These are phyloP conservation scores for Leptographium flavum DNA, from an alignment of 2,329 filamentous ascomycete species.

Conservation along the genomic window DNA sequence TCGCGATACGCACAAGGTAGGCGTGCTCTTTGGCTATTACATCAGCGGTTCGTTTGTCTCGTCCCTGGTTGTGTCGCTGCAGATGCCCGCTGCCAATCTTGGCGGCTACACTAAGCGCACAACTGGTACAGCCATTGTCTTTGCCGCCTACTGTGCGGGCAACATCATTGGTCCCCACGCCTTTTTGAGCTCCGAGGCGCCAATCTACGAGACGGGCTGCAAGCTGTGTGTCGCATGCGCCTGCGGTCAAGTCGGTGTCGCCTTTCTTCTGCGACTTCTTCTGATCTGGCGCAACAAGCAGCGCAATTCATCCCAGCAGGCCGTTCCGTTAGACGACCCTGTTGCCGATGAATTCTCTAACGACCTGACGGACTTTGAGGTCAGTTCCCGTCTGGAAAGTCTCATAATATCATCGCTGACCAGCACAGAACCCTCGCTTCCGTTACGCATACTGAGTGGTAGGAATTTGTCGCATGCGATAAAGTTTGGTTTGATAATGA, in stretches of 20 bases:
- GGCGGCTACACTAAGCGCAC: conserved; percentile 1
- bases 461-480: no score
- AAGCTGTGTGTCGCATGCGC: background rate
- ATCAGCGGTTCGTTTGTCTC: background rate
- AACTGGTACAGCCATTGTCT: background rate
- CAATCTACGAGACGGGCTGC: background rate
- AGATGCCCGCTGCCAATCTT: background rate
- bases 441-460: no score
- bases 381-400: no score
- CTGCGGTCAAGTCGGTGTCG: background rate
- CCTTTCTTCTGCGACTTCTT: background rate
- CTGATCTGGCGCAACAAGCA: background rate
- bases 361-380: background rate
- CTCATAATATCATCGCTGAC: no score
- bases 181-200: background rate
- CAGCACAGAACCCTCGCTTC: no score
- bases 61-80: background rate
- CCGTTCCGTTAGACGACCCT: background rate
- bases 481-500: no score
- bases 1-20: background rate
- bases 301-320: background rate
- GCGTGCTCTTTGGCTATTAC: background rate
- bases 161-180: background rate
- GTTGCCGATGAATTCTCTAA: background rate
- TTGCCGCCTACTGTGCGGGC: background rate